Percentiles rank a stretch among this genome's conserved stretches.
These are phyloP conservation scores for Suillus placidus DNA, from an alignment of 768 basidiomycete species.

Conservation along the genomic window DNA sequence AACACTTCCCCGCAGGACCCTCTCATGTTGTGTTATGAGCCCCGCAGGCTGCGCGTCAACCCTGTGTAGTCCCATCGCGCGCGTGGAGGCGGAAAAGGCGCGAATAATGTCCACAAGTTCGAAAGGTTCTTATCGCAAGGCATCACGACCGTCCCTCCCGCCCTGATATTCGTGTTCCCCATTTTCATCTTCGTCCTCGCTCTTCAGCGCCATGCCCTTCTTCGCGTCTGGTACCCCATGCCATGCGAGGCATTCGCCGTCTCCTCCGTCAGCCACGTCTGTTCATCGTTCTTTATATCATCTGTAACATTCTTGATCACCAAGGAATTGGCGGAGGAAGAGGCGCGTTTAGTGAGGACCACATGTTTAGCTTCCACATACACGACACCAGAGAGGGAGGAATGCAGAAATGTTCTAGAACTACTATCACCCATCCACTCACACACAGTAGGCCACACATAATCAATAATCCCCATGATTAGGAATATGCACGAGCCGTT, in stretches of 20 bases:
- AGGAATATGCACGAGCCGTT: conserved; percentile 85
- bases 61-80: conserved; percentile 74
- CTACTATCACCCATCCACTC: neutral
- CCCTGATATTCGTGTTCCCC: conserved; percentile 48
- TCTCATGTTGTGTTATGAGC: conserved; percentile 84
- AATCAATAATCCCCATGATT: conserved; percentile 82
- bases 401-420: conserved; percentile 72
- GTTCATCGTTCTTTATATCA: conserved; percentile 81
- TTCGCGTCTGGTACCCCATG: conserved; percentile 46
- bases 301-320: conserved; percentile 87
- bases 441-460: neutral
- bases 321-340: conserved; percentile 76
- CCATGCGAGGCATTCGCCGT: conserved; percentile 51
- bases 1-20: conserved; percentile 60
- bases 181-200: conserved; percentile 60
- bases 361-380: conserved; percentile 57
- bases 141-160: conserved; percentile 54
- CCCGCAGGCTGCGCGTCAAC: conserved; percentile 71
- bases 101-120: conserved; percentile 97
- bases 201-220: conserved; percentile 76
- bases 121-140: conserved; percentile 78
- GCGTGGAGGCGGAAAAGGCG: conserved; percentile 85
- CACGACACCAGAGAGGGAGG: conserved; percentile 49
- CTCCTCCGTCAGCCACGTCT: conserved; percentile 99
- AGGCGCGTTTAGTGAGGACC: conserved; percentile 60